Evolutionary conservation across 1,284 basidiomycete genomes (phyloP).

Genomic region (Volvariella surrecta): DNA sequence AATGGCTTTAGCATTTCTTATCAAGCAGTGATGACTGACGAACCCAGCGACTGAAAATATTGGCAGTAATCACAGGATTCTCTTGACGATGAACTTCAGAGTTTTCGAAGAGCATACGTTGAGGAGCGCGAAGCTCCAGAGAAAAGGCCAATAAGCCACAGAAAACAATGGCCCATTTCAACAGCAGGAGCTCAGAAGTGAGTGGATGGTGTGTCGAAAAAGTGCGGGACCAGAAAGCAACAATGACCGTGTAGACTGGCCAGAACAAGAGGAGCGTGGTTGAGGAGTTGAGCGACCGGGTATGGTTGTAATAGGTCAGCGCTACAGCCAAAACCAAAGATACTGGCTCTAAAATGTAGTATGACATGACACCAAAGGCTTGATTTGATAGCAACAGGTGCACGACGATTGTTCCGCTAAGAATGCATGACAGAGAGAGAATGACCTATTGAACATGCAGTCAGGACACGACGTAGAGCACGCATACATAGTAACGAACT

Average conservation of each 20-base stretch:
- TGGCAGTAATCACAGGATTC: slow-evolving; percentile 73
- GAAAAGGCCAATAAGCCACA: slow-evolving; percentile 52
- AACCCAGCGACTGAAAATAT: slow-evolving; percentile 71
- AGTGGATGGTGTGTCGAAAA: slow-evolving; percentile 23
- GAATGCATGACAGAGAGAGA: slow-evolving; percentile 30
- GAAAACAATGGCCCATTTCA: slow-evolving; percentile 39
- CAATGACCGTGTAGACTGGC: slow-evolving; percentile 55
- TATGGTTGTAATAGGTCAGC: slow-evolving; percentile 68
- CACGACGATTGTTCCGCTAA: slow-evolving; percentile 32
- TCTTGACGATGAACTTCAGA: slow-evolving; percentile 43
- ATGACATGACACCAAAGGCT: slow-evolving; percentile 43
- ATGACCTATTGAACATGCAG: slow-evolving; percentile 12
- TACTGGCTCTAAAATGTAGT: slow-evolving; percentile 51
- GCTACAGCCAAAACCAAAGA: slow-evolving; percentile 35
- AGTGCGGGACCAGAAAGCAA: slow-evolving; percentile 61
- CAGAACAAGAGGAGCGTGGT: slow-evolving; percentile 78
- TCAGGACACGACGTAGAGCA: too few relatives aligned
- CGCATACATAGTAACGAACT: too few relatives aligned
- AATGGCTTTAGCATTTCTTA: not conserved
- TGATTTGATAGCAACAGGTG: slow-evolving; percentile 25
- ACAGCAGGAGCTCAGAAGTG: slow-evolving; percentile 27
- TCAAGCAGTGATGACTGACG: slow-evolving; percentile 10
- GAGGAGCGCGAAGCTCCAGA: slow-evolving; percentile 70
- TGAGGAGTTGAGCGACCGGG: slow-evolving; percentile 70
- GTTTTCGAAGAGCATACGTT: slow-evolving; percentile 30